Conservation (phyloP, 2,329 filamentous ascomycete species). For the Cladosporium halotolerans region DNA sequence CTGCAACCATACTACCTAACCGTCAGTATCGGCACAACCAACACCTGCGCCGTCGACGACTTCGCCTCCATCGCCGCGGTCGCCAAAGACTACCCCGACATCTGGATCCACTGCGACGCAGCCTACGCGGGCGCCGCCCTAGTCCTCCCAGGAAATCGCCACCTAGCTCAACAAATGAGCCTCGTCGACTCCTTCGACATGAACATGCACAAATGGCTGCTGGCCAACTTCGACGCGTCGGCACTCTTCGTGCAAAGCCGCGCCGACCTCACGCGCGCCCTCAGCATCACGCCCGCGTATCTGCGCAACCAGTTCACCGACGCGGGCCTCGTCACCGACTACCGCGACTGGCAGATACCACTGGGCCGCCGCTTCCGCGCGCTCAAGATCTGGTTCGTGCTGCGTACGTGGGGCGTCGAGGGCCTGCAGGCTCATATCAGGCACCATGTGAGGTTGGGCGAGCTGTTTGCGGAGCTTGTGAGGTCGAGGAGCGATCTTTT, state of each 20-base stretch:
- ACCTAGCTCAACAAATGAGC: conserved; percentile 55
- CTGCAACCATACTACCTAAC: conserved; percentile 84
- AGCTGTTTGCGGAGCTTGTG: conserved; percentile 61
- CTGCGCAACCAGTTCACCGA: conserved; percentile 76
- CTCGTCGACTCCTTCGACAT: conserved; percentile 83
- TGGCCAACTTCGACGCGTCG: conserved; percentile 85
- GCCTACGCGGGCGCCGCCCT: conserved; percentile 87
- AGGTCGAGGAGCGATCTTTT: conserved; percentile 62
- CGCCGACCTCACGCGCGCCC: conserved; percentile 68
- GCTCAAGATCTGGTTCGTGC: conserved; percentile 92
- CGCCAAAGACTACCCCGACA: conserved; percentile 47
- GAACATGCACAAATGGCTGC: conserved; percentile 97
- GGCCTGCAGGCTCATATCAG: conserved; percentile 70
- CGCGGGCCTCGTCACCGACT: conserved; percentile 81
- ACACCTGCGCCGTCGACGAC: conserved; percentile 81
- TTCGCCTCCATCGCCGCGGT: conserved; percentile 62
- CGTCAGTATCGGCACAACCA: conserved; percentile 76
- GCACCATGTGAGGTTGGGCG: conserved; percentile 61
- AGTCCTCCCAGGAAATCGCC: conserved; percentile 72
- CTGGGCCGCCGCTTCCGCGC: conserved; percentile 81
- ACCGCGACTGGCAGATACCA: conserved; percentile 95
- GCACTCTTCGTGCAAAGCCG: conserved; percentile 74
- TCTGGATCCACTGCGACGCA: conserved; percentile 93
- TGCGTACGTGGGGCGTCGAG: conserved; percentile 71
- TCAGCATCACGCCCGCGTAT: conserved; percentile 75